Base-by-base conservation (phyloP, 1,139 yeast genomes). In the Geotrichum carabidarum region DNA sequence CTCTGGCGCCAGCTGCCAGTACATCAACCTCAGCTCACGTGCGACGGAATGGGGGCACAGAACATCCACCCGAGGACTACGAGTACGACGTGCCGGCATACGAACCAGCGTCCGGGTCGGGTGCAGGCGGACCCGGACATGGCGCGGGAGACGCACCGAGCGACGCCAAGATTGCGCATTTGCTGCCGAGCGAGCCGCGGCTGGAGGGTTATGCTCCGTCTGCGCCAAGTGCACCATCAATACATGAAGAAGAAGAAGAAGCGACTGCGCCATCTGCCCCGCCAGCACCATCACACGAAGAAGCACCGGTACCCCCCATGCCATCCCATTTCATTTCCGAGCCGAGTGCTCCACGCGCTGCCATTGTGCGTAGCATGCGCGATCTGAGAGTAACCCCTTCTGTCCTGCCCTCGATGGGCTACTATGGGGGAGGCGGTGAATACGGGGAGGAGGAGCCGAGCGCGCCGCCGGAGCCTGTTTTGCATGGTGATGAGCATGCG, bases 41-140 rank as follows among this genome's bases (percentile, higher is more conserved):
- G 34, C 34, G 5, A n/a, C 17, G 17, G 31, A 42, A n/a, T 37
- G 8, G 15, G n/a, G 14, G 14, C 8, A 9, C 12, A 8, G 27
- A 40, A 6, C 44, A 42, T 11, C 34, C 12, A 6, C 49, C 27
- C 11, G 49, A 45, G 9, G 49, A 45, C 30, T 45, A 14, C 27
- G 59, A 57, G 9, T 63, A 63, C n/a, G 49, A 45, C 15, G 49
- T 45, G 11, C 49, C 49, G 2, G 49, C 49, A 2, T 45, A 45
- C 18, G 49, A 45, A 32, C 58, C 42, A 4, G 41, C 49, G 34
- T 9, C 12, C n/a, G 31, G 8, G 8, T 55, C 17, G 17, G 34
- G 15, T 37, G 40, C 15, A 37, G 15, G 6, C 15, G 34, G 15
- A n/a, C 4, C 5, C 30, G n/a, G 15, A 37, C 12, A 11, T 40